These are phyloP conservation scores for Amoeboaphelidium occidentale DNA, from an alignment of 371 early-diverging fungal species.

Conservation along the genomic window DNA sequence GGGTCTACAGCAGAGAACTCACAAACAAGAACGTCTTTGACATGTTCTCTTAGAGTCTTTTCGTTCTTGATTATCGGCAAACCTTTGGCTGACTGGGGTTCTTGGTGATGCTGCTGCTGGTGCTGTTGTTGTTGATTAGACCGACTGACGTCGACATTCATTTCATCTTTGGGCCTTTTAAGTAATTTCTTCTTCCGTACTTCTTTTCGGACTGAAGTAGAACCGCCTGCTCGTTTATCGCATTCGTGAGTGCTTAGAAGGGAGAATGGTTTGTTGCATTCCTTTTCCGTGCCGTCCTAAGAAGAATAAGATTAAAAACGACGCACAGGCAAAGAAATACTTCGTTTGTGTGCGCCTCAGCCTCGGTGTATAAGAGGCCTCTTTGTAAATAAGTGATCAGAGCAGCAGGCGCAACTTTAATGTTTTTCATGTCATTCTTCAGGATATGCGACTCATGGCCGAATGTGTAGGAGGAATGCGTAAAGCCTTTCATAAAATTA, in stretches of 20 bases:
- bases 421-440: conserved; percentile 25
- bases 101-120: too few relatives aligned
- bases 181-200: too few relatives aligned
- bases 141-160: too few relatives aligned
- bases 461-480: conserved; percentile 70
- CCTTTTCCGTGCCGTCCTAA: conserved; percentile 46
- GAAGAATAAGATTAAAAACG: background rate
- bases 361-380: conserved; percentile 69
- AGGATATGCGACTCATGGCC: conserved; percentile 61
- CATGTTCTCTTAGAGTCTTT: too few relatives aligned
- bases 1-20: too few relatives aligned
- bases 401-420: conserved; percentile 53
- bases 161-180: too few relatives aligned
- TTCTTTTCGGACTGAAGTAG: too few relatives aligned
- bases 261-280: conserved; percentile 44
- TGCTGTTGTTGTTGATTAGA: too few relatives aligned
- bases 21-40: too few relatives aligned
- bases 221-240: too few relatives aligned
- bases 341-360: conserved; percentile 56
- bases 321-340: conserved; percentile 11
- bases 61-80: too few relatives aligned
- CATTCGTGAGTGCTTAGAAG: conserved; percentile 40
- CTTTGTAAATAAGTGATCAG: conserved; percentile 69
- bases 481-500: conserved; percentile 34
- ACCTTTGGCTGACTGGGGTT: too few relatives aligned